A percentile compares a stretch with the other conserved stretches of the same genome.
Evolutionary conservation across 768 basidiomycete genomes (phyloP).

Genomic region (Leccinum obscurum): DNA sequence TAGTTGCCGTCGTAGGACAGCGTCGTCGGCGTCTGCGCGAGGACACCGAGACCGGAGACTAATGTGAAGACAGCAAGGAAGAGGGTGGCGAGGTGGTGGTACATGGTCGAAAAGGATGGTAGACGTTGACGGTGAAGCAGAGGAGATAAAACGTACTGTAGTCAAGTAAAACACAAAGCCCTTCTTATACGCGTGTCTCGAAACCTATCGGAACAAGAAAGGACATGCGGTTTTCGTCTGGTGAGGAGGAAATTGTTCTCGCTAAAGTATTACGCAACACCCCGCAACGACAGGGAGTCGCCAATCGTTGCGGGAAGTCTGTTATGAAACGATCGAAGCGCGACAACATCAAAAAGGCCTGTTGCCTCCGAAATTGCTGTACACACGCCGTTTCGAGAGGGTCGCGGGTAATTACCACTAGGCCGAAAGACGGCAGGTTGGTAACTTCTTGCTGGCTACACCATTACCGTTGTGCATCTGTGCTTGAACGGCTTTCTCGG

Average conservation of each 20-base stretch:
- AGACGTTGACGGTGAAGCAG: not conserved
- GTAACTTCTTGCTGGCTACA: not conserved
- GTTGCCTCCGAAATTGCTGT: not conserved
- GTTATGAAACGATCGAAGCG: not conserved
- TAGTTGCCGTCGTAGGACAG: constrained; percentile 41
- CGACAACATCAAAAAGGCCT: not conserved
- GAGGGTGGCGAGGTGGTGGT: constrained; percentile 17
- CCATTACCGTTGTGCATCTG: not conserved
- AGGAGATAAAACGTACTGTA: not conserved
- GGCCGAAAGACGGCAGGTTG: not conserved
- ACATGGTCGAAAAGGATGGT: constrained; percentile 24
- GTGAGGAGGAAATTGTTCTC: not conserved
- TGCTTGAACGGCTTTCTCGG: not conserved
- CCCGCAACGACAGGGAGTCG: constrained; percentile 1
- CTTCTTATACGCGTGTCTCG: constrained; percentile 21
- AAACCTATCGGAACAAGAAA: constrained; percentile 1
- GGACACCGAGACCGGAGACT: constrained; percentile 16
- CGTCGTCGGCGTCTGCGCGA: constrained; percentile 24
- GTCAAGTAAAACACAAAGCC: not conserved
- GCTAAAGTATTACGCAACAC: not conserved
- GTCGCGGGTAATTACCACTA: not conserved
- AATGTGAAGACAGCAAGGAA: constrained; percentile 13
- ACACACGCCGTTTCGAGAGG: not conserved
- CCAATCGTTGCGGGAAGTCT: not conserved
- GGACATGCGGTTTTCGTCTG: constrained; percentile 1